phyloP scores from a whole-genome alignment of 208 protist species.

The Angomonas ambiguus region DNA sequence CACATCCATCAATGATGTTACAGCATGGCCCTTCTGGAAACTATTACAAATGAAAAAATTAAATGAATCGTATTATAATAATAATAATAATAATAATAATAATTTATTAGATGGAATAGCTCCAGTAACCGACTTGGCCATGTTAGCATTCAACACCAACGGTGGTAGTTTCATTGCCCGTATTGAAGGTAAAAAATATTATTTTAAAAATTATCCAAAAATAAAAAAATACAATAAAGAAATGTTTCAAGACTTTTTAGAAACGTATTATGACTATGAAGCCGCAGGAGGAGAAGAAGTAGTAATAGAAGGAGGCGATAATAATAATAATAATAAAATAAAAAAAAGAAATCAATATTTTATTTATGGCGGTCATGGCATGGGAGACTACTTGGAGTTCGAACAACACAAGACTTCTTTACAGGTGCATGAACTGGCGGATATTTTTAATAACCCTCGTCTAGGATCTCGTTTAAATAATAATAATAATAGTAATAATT shows the following conservation, averaged over 20 bases:
- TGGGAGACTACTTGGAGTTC: slow-evolving; percentile 85
- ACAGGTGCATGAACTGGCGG: slow-evolving; percentile 73
- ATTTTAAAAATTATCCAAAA: slow-evolving; percentile 46
- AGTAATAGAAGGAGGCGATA: slow-evolving; percentile 56
- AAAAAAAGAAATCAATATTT: slow-evolving; percentile 60
- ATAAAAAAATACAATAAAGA: slow-evolving; percentile 46
- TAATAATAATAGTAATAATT: no score
- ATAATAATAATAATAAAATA: slow-evolving; percentile 43
- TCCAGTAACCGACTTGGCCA: slow-evolving; percentile 71
- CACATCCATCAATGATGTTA: slow-evolving; percentile 81
- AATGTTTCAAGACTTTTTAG: slow-evolving; percentile 43
- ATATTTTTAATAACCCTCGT: slow-evolving; percentile 43
- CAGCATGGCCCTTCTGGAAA: slow-evolving; percentile 87
- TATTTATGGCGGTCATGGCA: slow-evolving; percentile 84
- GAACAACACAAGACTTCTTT: slow-evolving; percentile 50
- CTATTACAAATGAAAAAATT: slow-evolving; percentile 69
- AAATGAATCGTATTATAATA: slow-evolving; percentile 24
- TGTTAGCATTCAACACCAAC: slow-evolving; percentile 83
- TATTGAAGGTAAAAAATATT: slow-evolving; percentile 59
- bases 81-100: no score
- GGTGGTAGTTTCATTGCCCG: slow-evolving; percentile 84
- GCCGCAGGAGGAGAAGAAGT: slow-evolving; percentile 61
- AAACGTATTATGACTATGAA: slow-evolving; percentile 40
- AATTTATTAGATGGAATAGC: no score
- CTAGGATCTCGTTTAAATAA: background rate